These are phyloP conservation scores for Picea abies DNA, from an alignment of 83 land plant species.

Conservation along the genomic window DNA sequence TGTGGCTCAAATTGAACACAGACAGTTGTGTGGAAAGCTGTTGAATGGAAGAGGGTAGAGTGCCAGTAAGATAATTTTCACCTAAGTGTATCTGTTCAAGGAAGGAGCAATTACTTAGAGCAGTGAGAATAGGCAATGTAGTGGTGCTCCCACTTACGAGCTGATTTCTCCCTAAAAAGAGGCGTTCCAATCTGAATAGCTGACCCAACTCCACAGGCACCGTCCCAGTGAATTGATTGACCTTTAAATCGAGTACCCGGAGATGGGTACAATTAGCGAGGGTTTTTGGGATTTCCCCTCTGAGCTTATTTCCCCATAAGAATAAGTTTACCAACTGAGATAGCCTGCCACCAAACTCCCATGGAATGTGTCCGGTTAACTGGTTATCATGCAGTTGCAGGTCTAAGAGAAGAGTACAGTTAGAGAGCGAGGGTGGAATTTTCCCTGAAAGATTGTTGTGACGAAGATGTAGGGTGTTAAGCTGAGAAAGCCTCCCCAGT, in stretches of 20 bases:
- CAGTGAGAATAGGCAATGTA: too few relatives aligned
- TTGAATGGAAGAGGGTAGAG: too few relatives aligned
- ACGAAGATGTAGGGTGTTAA: background rate
- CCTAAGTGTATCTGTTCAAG: too few relatives aligned
- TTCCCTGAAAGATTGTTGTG: background rate
- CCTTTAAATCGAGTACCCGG: too few relatives aligned
- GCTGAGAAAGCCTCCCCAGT: background rate
- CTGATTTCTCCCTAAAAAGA: too few relatives aligned
- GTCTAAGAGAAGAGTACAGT: background rate
- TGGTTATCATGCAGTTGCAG: background rate
- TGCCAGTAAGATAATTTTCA: too few relatives aligned
- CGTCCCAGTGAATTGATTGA: too few relatives aligned
- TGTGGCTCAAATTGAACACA: background rate
- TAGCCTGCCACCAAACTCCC: slow-evolving; percentile 16
- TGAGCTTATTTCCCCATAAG: slow-evolving; percentile 5
- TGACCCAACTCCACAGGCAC: too few relatives aligned
- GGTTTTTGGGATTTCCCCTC: slow-evolving; percentile 23
- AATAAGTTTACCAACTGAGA: background rate
- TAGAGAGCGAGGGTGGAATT: slow-evolving; percentile 6
- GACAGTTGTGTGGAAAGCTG: background rate
- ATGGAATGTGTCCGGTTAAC: slow-evolving; percentile 14
- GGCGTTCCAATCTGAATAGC: too few relatives aligned
- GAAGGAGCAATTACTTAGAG: too few relatives aligned
- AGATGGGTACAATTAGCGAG: too few relatives aligned
- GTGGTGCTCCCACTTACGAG: too few relatives aligned